Evolutionary conservation across 352 stramenopile species (phyloP).

Genomic region (Lagenidium giganteum): DNA sequence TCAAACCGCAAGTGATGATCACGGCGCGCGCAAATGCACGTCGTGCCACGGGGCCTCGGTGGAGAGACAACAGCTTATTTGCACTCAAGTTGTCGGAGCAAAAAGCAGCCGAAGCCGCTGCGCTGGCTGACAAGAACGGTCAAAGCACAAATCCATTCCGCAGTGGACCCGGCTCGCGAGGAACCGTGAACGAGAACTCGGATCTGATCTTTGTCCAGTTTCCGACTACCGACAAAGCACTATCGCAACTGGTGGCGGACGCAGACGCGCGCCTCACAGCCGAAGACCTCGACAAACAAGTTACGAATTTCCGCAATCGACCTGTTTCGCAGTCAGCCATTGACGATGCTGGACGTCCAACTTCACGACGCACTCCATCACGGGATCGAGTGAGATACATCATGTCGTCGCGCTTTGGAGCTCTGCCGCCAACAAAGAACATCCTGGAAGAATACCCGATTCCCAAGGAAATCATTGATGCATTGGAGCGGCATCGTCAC

Average conservation of each 20-base stretch:
- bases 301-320: conserved; percentile 49
- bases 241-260: conserved; percentile 23
- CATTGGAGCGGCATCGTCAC: conserved; percentile 54
- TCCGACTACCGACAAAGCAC: conserved; percentile 13
- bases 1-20: too few species aligned
- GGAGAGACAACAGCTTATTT: conserved; percentile 9
- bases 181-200: too few species aligned
- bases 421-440: conserved; percentile 45
- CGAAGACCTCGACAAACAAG: conserved; percentile 22
- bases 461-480: conserved; percentile 59
- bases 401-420: conserved; percentile 50
- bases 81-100: conserved; percentile 21
- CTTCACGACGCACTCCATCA: conserved; percentile 24
- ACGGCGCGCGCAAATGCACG: conserved; percentile 10
- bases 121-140: too few species aligned
- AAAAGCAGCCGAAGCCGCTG: conserved; percentile 5
- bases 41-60: conserved; percentile 3
- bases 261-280: conserved; percentile 17
- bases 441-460: conserved; percentile 75
- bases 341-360: conserved; percentile 25
- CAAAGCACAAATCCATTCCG: too few species aligned
- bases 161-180: too few species aligned
- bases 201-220: conserved; percentile 15
- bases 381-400: conserved; percentile 63
- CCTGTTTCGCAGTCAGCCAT: conserved; percentile 31